Base-by-base conservation (phyloP, 768 basidiomycete species). In the Lactarius akahatsu region DNA sequence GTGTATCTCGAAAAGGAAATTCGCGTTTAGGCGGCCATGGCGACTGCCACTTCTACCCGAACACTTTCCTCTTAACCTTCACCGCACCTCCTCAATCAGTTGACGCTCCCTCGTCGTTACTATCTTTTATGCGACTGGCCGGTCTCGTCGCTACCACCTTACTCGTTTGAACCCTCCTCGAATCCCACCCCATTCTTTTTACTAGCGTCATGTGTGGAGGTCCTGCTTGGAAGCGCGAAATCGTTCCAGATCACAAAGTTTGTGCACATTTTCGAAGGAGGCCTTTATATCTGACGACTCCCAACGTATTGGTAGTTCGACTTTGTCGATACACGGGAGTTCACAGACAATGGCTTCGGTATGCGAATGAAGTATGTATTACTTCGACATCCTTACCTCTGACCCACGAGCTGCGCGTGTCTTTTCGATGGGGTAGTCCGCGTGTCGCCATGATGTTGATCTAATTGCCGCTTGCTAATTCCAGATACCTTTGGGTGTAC, bases 171-270 rank as follows among this genome's bases (percentile, higher is more conserved):
- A 67, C 23, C 38, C 8, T 61, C 55, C 64, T 63, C 66, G 40
- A 45, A 30, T 26, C 26, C 60, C 57, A 57, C 38, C 62, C 63
- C 38, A 32, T 54, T 62, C 32, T 41, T 69, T 69, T 61, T 68
- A 69, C 66, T 71, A 70, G 71, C 66, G 63, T 65, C 45, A 88
- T 86, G 85, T 90, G 89, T 74, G 85, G 87, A 71, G 92, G 87
- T 73, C 82, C 90, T 52, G 87, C 91, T 71, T 97, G 96, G 97
- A 98, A 98, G 82, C 85, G 95, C 74, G 97, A 98, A 82, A 85
- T 91, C 72, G 95, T 98, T 55, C 93, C 92, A 62, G 97, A 98
- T 80, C 97, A 98, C 80, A 99, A 98, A 85, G 96, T 94, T 23
- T 26, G 68, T 63, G 81, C 68, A 63, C 50, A 23, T 28, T 18